Evolutionary conservation across 2,329 filamentous ascomycete genomes (phyloP).

Genomic region (Zymoseptoria tritici): DNA sequence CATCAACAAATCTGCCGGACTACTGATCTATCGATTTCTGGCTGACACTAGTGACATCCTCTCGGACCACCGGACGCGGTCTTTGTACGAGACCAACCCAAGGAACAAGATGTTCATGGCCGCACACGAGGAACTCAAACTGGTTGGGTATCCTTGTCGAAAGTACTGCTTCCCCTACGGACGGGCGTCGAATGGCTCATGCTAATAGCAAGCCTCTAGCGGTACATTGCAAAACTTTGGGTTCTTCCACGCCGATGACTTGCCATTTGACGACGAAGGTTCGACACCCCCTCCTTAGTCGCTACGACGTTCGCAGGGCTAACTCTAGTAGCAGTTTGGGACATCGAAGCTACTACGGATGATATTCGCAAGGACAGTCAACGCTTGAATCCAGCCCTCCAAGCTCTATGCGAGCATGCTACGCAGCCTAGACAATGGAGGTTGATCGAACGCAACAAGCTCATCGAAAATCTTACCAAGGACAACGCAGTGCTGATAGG

Average conservation of each 20-base stretch:
- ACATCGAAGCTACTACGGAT: not conserved
- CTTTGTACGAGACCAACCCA: not conserved
- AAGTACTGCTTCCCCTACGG: not conserved
- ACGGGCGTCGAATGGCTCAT: not conserved
- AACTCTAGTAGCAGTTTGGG: not conserved
- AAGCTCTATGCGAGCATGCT: not conserved
- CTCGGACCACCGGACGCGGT: not conserved
- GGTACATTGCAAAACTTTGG: not conserved
- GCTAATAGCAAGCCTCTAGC: not conserved
- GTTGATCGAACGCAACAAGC: not conserved
- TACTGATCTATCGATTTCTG: not conserved
- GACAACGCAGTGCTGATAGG: slow-evolving; percentile 1
- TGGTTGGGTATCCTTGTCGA: not conserved
- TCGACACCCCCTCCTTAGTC: not conserved
- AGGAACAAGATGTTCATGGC: not conserved
- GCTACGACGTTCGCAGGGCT: not conserved
- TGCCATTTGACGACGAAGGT: not conserved
- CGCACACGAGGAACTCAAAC: not conserved
- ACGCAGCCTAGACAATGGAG: not conserved
- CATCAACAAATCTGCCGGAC: not conserved
- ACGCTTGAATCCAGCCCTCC: not conserved
- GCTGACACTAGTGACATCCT: not conserved
- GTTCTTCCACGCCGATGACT: not conserved
- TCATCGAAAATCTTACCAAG: not conserved
- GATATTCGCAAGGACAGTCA: not conserved